Evolutionary conservation across 495 filamentous ascomycete genomes (phyloP).

Genomic region (Neurospora sublineolata): DNA sequence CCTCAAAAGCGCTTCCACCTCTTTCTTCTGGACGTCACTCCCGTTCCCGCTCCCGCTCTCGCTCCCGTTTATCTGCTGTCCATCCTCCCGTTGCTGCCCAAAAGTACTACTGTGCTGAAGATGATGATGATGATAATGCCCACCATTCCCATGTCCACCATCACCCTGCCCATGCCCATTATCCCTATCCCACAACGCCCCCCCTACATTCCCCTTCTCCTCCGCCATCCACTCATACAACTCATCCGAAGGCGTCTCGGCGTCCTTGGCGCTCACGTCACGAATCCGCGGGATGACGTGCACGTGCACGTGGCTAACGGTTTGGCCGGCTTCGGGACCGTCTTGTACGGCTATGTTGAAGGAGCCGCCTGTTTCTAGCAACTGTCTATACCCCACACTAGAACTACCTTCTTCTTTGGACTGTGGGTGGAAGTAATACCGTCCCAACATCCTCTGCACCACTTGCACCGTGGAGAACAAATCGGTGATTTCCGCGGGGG

Average conservation of each 20-base stretch:
- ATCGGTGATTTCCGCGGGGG: slow-evolving; percentile 61
- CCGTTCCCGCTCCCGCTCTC: background rate
- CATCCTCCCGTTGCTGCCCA: background rate
- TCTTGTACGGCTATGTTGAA: slow-evolving; percentile 94
- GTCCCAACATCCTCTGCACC: slow-evolving; percentile 66
- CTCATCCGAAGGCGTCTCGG: slow-evolving; percentile 39
- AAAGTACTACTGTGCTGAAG: background rate
- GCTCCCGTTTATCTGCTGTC: background rate
- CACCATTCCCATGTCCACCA: background rate
- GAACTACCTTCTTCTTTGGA: background rate
- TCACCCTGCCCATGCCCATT: background rate
- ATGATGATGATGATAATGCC: background rate
- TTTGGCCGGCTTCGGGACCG: slow-evolving; percentile 77
- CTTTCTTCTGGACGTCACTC: background rate
- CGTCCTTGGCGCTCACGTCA: slow-evolving; percentile 31
- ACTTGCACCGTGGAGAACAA: slow-evolving; percentile 75
- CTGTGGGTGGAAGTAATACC: slow-evolving; percentile 46
- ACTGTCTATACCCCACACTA: background rate
- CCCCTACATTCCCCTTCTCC: slow-evolving; percentile 75
- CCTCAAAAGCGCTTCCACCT: background rate
- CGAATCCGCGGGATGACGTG: slow-evolving; percentile 75
- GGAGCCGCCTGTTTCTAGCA: slow-evolving; percentile 29
- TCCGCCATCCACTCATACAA: slow-evolving; percentile 76
- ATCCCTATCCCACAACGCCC: slow-evolving; percentile 37
- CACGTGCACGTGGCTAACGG: slow-evolving; percentile 80